phyloP scores from a whole-genome alignment of 768 basidiomycete genomes.

The Tricholoma matsutake region DNA sequence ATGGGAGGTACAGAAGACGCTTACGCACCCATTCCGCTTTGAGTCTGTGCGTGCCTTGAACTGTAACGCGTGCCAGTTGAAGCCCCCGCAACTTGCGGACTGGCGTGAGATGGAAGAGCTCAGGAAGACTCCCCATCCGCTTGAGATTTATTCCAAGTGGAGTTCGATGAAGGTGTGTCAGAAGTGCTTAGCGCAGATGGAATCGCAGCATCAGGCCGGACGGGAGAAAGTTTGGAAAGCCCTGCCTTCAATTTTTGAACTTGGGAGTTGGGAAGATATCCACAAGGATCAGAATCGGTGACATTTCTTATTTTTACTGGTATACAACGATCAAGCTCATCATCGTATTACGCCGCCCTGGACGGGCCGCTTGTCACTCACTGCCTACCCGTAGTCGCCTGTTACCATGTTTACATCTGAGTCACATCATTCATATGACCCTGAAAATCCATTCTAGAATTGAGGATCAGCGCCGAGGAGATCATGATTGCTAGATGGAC shows the following conservation, averaged over 20 bases:
- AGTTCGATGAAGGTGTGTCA: slow-evolving; percentile 28
- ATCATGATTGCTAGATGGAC: too few relatives aligned
- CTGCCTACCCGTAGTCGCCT: too few relatives aligned
- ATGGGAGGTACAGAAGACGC: slow-evolving; percentile 37
- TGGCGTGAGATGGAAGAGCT: slow-evolving; percentile 32
- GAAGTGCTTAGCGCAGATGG: slow-evolving; percentile 27
- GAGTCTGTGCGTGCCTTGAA: slow-evolving; percentile 30
- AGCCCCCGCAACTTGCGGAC: slow-evolving; percentile 22
- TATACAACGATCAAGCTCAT: neutral
- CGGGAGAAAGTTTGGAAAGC: slow-evolving; percentile 36
- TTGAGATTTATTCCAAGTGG: slow-evolving; percentile 37
- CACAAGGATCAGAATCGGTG: slow-evolving; percentile 31
- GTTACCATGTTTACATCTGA: too few relatives aligned
- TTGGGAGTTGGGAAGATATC: slow-evolving; percentile 39
- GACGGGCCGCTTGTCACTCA: neutral
- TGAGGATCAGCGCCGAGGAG: too few relatives aligned
- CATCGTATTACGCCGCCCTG: neutral
- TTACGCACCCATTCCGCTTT: slow-evolving; percentile 35
- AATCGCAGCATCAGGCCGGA: slow-evolving; percentile 29
- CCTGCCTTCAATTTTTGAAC: slow-evolving; percentile 33
- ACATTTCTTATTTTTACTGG: neutral
- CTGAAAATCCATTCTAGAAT: too few relatives aligned
- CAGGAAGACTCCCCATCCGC: slow-evolving; percentile 34
- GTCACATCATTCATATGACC: too few relatives aligned
- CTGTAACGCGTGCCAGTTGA: slow-evolving; percentile 27